Evolutionary conservation across 1,284 basidiomycete genomes (phyloP).

Genomic region (Meripilus lineatus): DNA sequence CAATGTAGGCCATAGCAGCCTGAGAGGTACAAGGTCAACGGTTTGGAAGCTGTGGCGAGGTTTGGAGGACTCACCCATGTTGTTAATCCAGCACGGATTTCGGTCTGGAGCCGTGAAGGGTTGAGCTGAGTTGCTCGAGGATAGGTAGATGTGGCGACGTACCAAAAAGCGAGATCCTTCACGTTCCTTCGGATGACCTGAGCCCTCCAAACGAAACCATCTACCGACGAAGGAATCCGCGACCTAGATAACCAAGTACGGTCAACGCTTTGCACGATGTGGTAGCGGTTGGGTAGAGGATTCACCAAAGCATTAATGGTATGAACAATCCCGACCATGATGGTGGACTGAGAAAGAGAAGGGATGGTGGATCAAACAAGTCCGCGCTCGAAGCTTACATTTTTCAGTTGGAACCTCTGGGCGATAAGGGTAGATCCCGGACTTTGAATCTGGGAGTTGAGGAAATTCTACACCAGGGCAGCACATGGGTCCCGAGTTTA

Average conservation of each 20-base stretch:
- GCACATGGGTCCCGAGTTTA: too few species aligned
- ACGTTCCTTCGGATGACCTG: constrained; percentile 72
- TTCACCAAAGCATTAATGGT: constrained; percentile 25
- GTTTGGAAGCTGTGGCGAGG: too few species aligned
- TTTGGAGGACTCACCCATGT: constrained; percentile 65
- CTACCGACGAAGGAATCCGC: constrained; percentile 70
- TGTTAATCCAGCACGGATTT: constrained; percentile 77
- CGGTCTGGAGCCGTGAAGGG: constrained; percentile 44
- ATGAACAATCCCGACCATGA: constrained; percentile 23
- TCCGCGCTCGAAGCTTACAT: too few species aligned
- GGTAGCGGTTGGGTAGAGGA: constrained; percentile 1
- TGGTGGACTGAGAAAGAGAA: constrained; percentile 8
- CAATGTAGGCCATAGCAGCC: constrained; percentile 71
- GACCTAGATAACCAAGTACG: constrained; percentile 40
- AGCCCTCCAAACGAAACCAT: constrained; percentile 84
- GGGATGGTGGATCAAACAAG: too few species aligned
- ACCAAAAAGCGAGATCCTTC: constrained; percentile 73
- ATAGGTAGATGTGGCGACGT: constrained; percentile 24
- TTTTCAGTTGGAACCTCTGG: constrained; percentile 1
- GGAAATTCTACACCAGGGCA: too few species aligned
- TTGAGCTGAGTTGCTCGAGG: neutral
- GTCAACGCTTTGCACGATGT: constrained; percentile 1
- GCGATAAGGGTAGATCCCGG: neutral
- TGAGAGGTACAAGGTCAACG: constrained; percentile 19
- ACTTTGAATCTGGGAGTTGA: too few species aligned